These are phyloP conservation scores for Hydrangea macrophylla DNA, from an alignment of 148 eudicot species.

Conservation along the genomic window DNA sequence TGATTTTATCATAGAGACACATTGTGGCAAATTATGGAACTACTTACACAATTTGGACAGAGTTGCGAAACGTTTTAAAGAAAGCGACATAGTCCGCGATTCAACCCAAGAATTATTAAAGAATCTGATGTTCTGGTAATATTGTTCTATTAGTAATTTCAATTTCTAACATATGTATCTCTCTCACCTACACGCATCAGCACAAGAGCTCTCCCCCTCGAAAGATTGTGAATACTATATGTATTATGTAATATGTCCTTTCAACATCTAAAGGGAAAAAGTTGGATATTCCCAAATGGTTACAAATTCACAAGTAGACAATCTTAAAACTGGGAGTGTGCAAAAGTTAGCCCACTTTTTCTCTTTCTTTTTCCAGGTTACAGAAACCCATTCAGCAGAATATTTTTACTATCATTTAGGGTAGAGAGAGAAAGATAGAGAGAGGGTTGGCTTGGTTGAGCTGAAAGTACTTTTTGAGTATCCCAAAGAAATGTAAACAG, in stretches of 20 bases:
- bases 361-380: constrained; percentile 17
- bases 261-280: constrained; percentile 23
- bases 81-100: too few relatives aligned
- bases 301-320: constrained; percentile 54
- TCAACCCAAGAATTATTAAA: too few relatives aligned
- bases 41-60: too few relatives aligned
- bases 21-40: too few relatives aligned
- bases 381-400: constrained; percentile 30
- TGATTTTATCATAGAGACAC: too few relatives aligned
- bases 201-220: not conserved
- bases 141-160: too few relatives aligned
- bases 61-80: too few relatives aligned
- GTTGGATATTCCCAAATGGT: constrained; percentile 43
- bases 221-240: constrained; percentile 21
- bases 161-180: too few relatives aligned
- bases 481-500: constrained; percentile 67
- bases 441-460: constrained; percentile 3
- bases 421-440: not conserved
- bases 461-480: constrained; percentile 48
- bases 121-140: too few relatives aligned
- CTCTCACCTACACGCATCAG: constrained; percentile 9
- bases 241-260: too few relatives aligned
- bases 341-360: constrained; percentile 57
- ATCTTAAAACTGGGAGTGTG: constrained; percentile 49
- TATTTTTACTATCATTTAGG: constrained; percentile 8